Conservation (phyloP, 805 yeast genomes). For the Candida easanensis region DNA sequence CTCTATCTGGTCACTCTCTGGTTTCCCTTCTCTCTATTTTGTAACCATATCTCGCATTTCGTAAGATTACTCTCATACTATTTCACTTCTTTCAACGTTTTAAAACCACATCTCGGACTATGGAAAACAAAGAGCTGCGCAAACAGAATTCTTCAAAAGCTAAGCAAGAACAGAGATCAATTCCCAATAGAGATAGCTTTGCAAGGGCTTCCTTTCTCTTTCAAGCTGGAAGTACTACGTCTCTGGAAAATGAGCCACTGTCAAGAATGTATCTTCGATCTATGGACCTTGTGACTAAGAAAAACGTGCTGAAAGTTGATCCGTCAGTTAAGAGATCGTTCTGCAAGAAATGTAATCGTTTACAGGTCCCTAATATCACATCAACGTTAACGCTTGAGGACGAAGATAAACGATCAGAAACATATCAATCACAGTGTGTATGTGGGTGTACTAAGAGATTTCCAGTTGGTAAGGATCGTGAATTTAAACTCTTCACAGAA, state of each 20-base stretch:
- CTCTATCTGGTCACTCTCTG: neutral
- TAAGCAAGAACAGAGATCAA: no score
- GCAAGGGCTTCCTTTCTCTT: conserved; percentile 57
- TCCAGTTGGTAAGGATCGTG: conserved; percentile 57
- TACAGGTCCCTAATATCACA: conserved; percentile 48
- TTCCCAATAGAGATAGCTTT: conserved; percentile 47
- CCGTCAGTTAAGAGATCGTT: conserved; percentile 64
- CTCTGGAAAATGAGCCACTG: conserved; percentile 35
- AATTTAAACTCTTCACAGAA: conserved; percentile 40
- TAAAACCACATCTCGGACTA: neutral
- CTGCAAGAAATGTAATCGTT: conserved; percentile 64
- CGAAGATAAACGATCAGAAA: conserved; percentile 43
- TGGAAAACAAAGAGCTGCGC: conserved; percentile 1
- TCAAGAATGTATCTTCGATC: conserved; percentile 54
- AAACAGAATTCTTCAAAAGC: conserved; percentile 1
- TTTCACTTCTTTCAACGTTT: neutral
- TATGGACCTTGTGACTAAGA: conserved; percentile 61
- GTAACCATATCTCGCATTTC: no score
- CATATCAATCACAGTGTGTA: conserved; percentile 46
- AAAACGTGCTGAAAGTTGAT: conserved; percentile 60
- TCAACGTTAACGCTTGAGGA: conserved; percentile 40
- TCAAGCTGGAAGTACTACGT: conserved; percentile 37
- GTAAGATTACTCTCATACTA: no score
- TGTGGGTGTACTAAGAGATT: conserved; percentile 56
- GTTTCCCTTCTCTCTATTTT: no score